phyloP scores from a whole-genome alignment of 169 alveolate species.

The Plasmodium malariae region DNA sequence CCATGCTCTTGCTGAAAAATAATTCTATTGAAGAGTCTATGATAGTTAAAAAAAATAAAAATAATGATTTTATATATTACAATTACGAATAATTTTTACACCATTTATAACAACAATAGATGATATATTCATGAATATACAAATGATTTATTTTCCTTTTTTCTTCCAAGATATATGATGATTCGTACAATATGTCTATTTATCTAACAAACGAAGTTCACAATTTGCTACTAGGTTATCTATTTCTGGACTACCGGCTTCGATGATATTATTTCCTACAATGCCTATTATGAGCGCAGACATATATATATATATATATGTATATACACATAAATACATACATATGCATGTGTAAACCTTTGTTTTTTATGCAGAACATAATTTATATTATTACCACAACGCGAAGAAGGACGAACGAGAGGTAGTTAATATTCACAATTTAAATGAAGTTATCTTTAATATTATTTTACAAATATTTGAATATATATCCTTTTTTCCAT shows the following conservation, averaged over 20 bases:
- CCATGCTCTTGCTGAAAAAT: conserved; percentile 71
- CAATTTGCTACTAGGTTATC: conserved; percentile 73
- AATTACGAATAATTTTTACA: background rate
- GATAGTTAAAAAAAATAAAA: conserved; percentile 51
- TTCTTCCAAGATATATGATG: conserved; percentile 64
- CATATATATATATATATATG: background rate
- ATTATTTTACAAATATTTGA: background rate
- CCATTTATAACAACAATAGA: background rate
- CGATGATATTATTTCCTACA: background rate
- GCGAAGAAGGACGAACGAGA: conserved; percentile 10
- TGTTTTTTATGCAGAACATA: conserved; percentile 31
- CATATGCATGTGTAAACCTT: background rate
- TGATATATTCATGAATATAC: background rate
- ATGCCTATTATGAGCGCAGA: background rate
- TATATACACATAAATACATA: background rate
- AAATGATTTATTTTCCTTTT: background rate
- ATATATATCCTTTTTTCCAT: background rate
- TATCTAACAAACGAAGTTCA: conserved; percentile 75
- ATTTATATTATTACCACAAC: conserved; percentile 56
- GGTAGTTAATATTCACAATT: background rate
- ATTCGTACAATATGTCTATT: conserved; percentile 67
- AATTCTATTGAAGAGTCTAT: conserved; percentile 63
- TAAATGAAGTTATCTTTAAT: background rate
- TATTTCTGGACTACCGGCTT: background rate
- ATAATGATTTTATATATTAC: background rate